Conservation (phyloP, 164 flowering plant genomes). For the Stephania cephalantha region DNA sequence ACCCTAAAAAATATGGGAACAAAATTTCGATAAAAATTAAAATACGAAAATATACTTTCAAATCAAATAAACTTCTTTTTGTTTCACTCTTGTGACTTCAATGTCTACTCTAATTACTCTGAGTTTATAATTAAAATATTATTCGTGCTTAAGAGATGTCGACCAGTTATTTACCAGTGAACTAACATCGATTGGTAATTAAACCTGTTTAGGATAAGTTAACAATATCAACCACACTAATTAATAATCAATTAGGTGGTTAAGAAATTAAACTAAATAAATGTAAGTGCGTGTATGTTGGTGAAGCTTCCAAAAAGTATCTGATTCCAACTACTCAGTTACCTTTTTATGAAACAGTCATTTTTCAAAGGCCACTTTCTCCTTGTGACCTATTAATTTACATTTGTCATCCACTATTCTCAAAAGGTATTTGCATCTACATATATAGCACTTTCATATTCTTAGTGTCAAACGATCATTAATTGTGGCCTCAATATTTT, state of each 20-base stretch:
- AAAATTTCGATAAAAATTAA: too few species aligned
- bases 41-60: too few species aligned
- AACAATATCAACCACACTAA: too few species aligned
- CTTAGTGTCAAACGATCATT: background rate
- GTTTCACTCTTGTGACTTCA: too few species aligned
- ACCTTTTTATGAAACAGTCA: background rate
- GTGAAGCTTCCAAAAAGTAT: background rate
- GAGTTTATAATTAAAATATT: too few species aligned
- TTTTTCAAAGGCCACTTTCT: background rate
- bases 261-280: background rate
- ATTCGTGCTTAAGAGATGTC: background rate
- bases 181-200: background rate
- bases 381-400: background rate
- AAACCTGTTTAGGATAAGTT: too few species aligned
- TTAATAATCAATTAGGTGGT: background rate
- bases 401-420: background rate
- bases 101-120: too few species aligned
- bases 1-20: too few species aligned
- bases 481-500: background rate
- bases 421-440: too few species aligned
- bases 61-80: too few species aligned
- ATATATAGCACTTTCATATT: too few species aligned
- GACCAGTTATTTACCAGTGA: too few species aligned
- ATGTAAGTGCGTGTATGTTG: background rate
- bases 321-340: background rate